phyloP scores from a whole-genome alignment of 2,329 filamentous ascomycete genomes.

The Penicillium sp. region DNA sequence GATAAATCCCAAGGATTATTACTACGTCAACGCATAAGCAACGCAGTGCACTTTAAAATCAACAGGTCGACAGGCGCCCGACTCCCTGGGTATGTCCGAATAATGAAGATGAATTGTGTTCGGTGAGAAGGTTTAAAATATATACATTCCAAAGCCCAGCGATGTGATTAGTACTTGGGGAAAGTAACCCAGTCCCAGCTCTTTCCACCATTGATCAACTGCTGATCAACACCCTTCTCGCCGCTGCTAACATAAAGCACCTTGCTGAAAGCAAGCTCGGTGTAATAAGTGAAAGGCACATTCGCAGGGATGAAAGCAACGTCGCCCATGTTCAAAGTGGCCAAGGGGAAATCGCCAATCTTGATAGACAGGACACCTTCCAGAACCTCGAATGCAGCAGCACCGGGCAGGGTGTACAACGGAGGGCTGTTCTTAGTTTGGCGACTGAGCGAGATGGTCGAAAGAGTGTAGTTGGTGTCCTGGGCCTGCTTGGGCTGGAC shows the following conservation, averaged over 20 bases:
- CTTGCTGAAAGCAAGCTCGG: conserved; percentile 29
- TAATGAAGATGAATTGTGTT: not conserved
- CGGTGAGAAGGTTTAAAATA: not conserved
- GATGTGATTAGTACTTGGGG: conserved; percentile 15
- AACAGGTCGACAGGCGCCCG: not conserved
- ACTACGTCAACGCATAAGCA: not conserved
- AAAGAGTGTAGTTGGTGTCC: conserved; percentile 49
- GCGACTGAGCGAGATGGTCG: conserved; percentile 47
- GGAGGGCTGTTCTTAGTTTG: conserved; percentile 27
- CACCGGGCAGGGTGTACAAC: conserved; percentile 31
- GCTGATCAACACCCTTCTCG: conserved; percentile 22
- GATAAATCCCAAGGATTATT: not conserved
- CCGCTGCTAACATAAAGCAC: conserved; percentile 28
- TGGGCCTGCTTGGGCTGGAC: conserved; percentile 45
- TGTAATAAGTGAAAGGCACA: conserved; percentile 38
- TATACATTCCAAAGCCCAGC: not conserved
- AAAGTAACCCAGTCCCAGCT: conserved; percentile 25
- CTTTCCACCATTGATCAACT: conserved; percentile 20
- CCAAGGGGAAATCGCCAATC: conserved; percentile 35
- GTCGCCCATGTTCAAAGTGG: conserved; percentile 41
- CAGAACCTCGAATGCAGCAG: conserved; percentile 45
- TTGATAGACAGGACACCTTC: conserved; percentile 42
- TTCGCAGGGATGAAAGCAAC: conserved; percentile 44
- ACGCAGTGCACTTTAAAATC: not conserved
- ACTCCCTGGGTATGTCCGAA: not conserved